Conservation (phyloP, 345 rosid species). For the Euphorbia peplus region DNA sequence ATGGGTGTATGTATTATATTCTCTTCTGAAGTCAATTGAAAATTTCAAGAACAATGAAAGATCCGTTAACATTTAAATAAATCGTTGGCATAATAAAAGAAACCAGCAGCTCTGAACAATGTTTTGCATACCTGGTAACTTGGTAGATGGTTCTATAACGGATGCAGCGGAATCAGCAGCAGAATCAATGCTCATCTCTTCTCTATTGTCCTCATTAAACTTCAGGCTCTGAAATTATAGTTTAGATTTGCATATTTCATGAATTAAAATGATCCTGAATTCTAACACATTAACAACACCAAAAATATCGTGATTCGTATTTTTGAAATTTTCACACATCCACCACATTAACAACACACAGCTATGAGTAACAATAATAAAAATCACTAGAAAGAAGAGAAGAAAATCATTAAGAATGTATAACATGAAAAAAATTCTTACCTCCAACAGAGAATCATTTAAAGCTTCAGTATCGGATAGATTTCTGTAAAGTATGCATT, state of each 20-base stretch:
- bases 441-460: slow-evolving; percentile 39
- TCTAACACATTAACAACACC: background rate
- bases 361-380: background rate
- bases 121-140: slow-evolving; percentile 35
- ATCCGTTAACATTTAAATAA: background rate
- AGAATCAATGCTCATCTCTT: slow-evolving; percentile 15
- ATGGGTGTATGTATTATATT: slow-evolving; percentile 25
- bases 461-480: slow-evolving; percentile 42
- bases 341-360: no score
- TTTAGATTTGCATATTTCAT: background rate
- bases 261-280: background rate
- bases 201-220: slow-evolving; percentile 21
- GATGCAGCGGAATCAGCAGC: slow-evolving; percentile 20
- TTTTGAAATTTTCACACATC: slow-evolving; percentile 1
- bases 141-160: slow-evolving; percentile 18
- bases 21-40: slow-evolving; percentile 19
- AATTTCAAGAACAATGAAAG: background rate
- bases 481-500: slow-evolving; percentile 39
- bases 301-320: background rate
- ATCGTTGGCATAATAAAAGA: background rate
- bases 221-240: slow-evolving; percentile 34
- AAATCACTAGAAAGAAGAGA: background rate
- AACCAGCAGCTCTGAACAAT: background rate
- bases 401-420: background rate
- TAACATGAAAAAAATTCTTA: slow-evolving; percentile 20